Evolutionary conservation across 1,284 basidiomycete species (phyloP), one percentile per base, ranked within the genome.

Genomic region (Cutaneotrichosporon sp.): DNA sequence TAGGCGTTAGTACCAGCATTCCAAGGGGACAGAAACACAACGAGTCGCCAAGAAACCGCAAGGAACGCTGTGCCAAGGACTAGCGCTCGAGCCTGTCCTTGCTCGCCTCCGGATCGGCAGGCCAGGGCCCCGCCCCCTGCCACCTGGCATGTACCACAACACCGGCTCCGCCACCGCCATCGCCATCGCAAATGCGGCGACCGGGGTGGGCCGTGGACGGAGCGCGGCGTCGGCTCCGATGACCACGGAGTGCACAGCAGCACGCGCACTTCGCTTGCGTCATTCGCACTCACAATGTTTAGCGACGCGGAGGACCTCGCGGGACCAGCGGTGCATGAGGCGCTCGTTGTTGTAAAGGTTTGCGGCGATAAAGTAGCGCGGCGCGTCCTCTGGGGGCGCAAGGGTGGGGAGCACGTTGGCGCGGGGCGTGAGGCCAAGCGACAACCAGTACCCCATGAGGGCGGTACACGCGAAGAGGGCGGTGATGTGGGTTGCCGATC

Each of bases 341-440:
- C 49, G 59, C 56, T 72, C 65, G 58, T 66, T 72, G 63, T 75
- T 68, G 67, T 72, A 68, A 20, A 75, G 50, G 55, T 73, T 73
- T 5, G 71, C 72, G 29, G 69, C 73, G 63, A 75, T 69, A 36
- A 75, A 71, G 46, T 69, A 71, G 34, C 38, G 51, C 31, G 47
- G 51, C 2, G 43, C 56, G 3, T 51, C 47, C 24, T 59, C 59
- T 13, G 43, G 27, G 24, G 42, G 45, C 24, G 55, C 61, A 24
- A 67, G 55, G 1, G 42, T 34, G 20, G 67, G 65, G 7, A 67
- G n/a, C 22, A 45, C 34, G 25, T 67, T 56, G 9, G 22, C 27
- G 1, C 56, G 62, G 14, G 64, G 59, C 10, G 50, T 50, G 29
- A 70, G n/a, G 7, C 71, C 71, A 33, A 69, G 46, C 29, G 47